These are phyloP conservation scores for Litchi chinensis DNA, from an alignment of 345 rosid species.

Conservation along the genomic window DNA sequence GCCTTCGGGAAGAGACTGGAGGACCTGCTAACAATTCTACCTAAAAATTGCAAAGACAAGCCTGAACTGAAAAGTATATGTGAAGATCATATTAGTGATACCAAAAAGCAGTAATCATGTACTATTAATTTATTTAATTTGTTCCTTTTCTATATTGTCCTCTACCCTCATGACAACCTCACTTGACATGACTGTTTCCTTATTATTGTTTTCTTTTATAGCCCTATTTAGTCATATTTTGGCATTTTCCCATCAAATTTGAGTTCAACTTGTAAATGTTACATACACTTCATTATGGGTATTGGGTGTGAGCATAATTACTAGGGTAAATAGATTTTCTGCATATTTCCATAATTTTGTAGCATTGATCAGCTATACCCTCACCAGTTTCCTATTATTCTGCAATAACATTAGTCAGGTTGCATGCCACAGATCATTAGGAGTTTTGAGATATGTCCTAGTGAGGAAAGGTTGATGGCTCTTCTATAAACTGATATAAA, in stretches of 20 bases:
- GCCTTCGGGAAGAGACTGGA: conserved; percentile 8
- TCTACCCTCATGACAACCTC: background rate
- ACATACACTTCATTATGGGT: background rate
- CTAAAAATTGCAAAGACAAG: background rate
- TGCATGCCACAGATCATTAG: background rate
- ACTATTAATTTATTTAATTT: background rate
- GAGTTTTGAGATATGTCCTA: background rate
- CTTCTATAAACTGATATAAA: background rate
- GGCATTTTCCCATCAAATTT: background rate
- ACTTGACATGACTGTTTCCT: background rate
- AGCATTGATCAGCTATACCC: background rate
- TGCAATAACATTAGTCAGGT: background rate
- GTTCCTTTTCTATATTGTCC: background rate
- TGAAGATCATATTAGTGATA: background rate
- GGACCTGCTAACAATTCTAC: background rate
- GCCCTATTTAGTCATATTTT: background rate
- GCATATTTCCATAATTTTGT: background rate
- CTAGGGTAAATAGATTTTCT: background rate
- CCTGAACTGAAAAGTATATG: background rate
- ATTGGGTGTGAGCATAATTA: background rate
- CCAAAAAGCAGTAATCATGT: background rate
- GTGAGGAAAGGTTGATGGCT: background rate
- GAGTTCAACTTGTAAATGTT: background rate
- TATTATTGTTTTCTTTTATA: background rate
- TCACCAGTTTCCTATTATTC: conserved; percentile 1